These are phyloP conservation scores for Lichtheimia corymbifera DNA, from an alignment of 371 early-diverging fungal genomes.

Conservation along the genomic window DNA sequence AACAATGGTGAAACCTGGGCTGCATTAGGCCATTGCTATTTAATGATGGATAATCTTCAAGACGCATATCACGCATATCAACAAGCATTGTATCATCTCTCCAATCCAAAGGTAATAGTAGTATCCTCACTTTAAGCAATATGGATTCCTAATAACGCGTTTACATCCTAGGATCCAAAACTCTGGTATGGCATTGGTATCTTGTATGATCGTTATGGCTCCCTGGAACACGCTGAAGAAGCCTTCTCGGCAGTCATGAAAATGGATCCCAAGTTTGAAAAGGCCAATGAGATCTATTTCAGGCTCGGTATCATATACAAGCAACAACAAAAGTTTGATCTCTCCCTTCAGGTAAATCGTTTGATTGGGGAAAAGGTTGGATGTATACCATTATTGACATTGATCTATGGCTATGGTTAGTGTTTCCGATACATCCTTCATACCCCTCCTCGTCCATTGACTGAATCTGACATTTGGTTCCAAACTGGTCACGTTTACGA, in stretches of 20 bases:
- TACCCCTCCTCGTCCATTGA: conserved; percentile 93
- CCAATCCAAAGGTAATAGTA: conserved; percentile 67
- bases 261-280: conserved; percentile 91
- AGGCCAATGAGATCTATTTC: conserved; percentile 97
- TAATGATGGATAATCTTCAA: conserved; percentile 92
- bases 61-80: conserved; percentile 94
- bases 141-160: neutral
- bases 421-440: conserved; percentile 92
- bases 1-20: conserved; percentile 93
- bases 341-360: conserved; percentile 71
- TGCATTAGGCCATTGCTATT: conserved; percentile 89
- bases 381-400: neutral
- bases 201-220: conserved; percentile 95
- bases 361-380: neutral
- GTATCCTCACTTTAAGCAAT: neutral
- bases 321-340: conserved; percentile 88
- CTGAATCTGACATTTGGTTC: conserved; percentile 95
- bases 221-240: conserved; percentile 96
- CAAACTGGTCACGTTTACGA: conserved; percentile 98
- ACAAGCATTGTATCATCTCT: conserved; percentile 87
- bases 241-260: conserved; percentile 91
- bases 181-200: conserved; percentile 99
- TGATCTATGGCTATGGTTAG: conserved; percentile 26
- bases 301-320: conserved; percentile 97
- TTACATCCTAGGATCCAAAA: conserved; percentile 77